Base-by-base conservation (phyloP, 208 protist species). In the Trypanosoma platydactyli region DNA sequence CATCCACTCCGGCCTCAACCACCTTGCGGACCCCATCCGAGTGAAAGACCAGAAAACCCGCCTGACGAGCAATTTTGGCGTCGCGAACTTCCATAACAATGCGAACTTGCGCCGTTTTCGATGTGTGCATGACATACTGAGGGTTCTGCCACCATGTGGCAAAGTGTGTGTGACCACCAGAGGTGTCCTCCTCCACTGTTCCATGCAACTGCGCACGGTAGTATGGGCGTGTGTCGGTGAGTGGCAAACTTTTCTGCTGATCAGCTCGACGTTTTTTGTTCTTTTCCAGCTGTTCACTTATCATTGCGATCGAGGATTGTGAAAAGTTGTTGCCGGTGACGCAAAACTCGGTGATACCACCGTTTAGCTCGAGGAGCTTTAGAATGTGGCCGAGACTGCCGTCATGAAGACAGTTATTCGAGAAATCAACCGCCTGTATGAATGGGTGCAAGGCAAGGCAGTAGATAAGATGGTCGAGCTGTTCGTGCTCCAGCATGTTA, bases 91-190 rank as follows among this genome's bases (percentile, higher is more conserved):
- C 70, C 74, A 95, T 77, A 12, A 77, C 56, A 27, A 95, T 69
- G 12, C 66, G 63, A 20, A 92, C 81, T 18, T 65, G 68, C 11
- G 84, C 63, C 20, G 42, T 27, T 49, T 73, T 76, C 12, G 86
- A 92, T 16, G 80, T 53, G 7, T 63, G 69, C 65, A 96, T 66
- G 53, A 70, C 25, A 71, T 89, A 94, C 71, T 96, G 91, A 12
- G 79, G 81, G 68, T 94, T 96, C 29, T 80, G 75, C 81, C 86
- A 89, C 88, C 91, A 96, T n/a, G 88, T 89, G 53, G 85, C 63
- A 66, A 83, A 96, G 68, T 91, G 81, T 16, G 88, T 62, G 68
- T 86, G 79, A 12, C 91, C 91, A 33, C 91, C 91, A 6, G 87
- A 91, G 50, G 71, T 76, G 12, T 78, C 76, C 5, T 51, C 55